Evolutionary conservation across 805 yeast genomes (phyloP).

Genomic region (Candida glaebosa): DNA sequence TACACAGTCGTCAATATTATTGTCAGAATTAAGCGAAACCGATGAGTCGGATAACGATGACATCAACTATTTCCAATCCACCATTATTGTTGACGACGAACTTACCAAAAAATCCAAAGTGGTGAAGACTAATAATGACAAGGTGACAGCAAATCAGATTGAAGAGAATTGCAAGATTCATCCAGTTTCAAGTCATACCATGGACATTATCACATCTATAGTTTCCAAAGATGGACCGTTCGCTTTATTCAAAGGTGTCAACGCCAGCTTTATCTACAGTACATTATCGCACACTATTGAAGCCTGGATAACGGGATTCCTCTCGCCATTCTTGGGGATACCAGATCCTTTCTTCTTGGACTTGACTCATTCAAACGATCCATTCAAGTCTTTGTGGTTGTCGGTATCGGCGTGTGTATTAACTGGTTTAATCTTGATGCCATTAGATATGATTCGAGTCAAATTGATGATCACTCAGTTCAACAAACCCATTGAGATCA

Average conservation of each 20-base stretch:
- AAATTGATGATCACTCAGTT: constrained; percentile 71
- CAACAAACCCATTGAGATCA: constrained; percentile 18
- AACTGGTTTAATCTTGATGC: constrained; percentile 71
- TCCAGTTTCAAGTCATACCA: constrained; percentile 60
- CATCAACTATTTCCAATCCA: constrained; percentile 34
- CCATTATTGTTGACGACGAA: constrained; percentile 4
- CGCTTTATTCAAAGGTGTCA: constrained; percentile 70
- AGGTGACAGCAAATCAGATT: not conserved
- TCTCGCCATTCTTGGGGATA: constrained; percentile 74
- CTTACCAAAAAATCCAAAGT: not conserved
- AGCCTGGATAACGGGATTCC: constrained; percentile 88
- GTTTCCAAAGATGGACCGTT: constrained; percentile 68
- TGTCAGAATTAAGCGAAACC: constrained; percentile 8
- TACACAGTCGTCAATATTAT: not conserved
- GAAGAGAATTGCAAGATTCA: constrained; percentile 30
- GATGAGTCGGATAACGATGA: constrained; percentile 22
- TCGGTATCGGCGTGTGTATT: constrained; percentile 69
- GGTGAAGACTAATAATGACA: not conserved
- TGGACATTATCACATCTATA: constrained; percentile 61
- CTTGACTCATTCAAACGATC: constrained; percentile 74
- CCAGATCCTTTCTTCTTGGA: constrained; percentile 91
- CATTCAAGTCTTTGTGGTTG: constrained; percentile 61
- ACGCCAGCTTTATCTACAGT: constrained; percentile 74
- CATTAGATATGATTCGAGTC: constrained; percentile 78
- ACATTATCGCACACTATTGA: constrained; percentile 74